Evolutionary conservation across 208 protist genomes (phyloP).

Genomic region (Leishmania lainsoni): DNA sequence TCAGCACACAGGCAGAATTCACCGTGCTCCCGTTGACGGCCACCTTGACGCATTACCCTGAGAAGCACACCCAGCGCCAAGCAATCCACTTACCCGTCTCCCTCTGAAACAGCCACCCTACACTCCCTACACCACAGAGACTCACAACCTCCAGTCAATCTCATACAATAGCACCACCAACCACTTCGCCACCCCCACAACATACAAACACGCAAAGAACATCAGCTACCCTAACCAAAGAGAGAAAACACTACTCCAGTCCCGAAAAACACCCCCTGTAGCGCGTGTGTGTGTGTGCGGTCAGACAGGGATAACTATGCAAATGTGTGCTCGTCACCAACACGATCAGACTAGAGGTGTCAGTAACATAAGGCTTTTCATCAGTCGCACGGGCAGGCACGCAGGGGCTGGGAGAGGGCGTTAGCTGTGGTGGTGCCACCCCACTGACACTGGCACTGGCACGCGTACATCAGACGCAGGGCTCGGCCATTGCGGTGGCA

Average conservation of each 20-base stretch:
- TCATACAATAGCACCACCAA: too few species aligned
- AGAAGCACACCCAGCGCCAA: background rate
- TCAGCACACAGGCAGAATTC: background rate
- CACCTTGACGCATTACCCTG: too few species aligned
- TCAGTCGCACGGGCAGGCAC: conserved; percentile 10
- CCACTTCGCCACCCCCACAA: too few species aligned
- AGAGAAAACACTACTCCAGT: too few species aligned
- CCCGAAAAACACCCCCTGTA: background rate
- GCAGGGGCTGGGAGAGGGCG: background rate
- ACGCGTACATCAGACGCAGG: conserved; percentile 12
- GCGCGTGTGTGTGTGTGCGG: conserved; percentile 1
- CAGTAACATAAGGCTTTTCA: conserved; percentile 22
- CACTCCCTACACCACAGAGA: background rate
- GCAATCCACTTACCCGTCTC: background rate
- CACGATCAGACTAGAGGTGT: conserved; percentile 44
- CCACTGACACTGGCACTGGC: background rate
- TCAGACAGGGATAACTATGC: conserved; percentile 49
- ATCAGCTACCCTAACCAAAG: too few species aligned
- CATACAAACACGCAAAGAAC: too few species aligned
- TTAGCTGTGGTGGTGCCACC: background rate
- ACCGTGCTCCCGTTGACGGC: background rate
- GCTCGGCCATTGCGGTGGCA: conserved; percentile 30
- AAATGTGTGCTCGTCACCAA: conserved; percentile 41
- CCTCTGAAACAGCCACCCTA: background rate
- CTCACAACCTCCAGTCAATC: too few species aligned